Base-by-base conservation (phyloP, 208 protist genomes). In the Crithidia fasciculata region DNA sequence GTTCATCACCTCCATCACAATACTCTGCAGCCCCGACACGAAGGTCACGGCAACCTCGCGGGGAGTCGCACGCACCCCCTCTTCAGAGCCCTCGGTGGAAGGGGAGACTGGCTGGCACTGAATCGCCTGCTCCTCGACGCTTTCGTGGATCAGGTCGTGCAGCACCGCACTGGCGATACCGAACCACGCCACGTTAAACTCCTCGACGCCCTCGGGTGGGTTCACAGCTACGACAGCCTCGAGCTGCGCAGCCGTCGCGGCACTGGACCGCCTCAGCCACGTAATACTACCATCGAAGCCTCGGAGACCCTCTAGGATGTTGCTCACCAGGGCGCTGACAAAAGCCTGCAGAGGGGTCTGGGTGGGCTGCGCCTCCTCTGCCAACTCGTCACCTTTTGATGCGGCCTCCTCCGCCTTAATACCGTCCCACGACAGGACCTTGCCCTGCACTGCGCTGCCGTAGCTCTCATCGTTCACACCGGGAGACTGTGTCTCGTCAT, bases 161-260 rank as follows among this genome's bases (percentile, higher is more conserved):
- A 81, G 59, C 16, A 83, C 65, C 36, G 73, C 71, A 13, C 69
- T 71, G 54, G 82, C 82, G 47, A 81, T 76, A 7, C 82, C 78
- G 62, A 79, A 86, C 82, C 82, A 86, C 43, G 69, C 66, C 7
- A 81, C 56, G 44, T 56, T 80, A 60, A 83, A 81, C 61, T 86
- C 82, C 50, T 82, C 76, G 7, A 69, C 74, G 8, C 37, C 53
- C 52, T 69, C 69, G 3, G 81, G 81, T 7, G 74, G 52, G 36
- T 62, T 39, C 12, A 18, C 69, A 10, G 57, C 8, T 28, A 71
- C 53, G 45, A 80, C 60, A 4, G 43, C 40, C 28, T 80, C 68
- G 44, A 80, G 54, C 53, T 74, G 67, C 18, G 62, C 74, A 39
- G 74, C 74, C 13, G 57, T 69, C 16, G 44, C 68, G 8, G 62